A percentile compares a stretch with the other conserved stretches of the same genome.
These are phyloP conservation scores for Acanthamoeba royreba DNA, from an alignment of 208 protist genomes.

Conservation along the genomic window DNA sequence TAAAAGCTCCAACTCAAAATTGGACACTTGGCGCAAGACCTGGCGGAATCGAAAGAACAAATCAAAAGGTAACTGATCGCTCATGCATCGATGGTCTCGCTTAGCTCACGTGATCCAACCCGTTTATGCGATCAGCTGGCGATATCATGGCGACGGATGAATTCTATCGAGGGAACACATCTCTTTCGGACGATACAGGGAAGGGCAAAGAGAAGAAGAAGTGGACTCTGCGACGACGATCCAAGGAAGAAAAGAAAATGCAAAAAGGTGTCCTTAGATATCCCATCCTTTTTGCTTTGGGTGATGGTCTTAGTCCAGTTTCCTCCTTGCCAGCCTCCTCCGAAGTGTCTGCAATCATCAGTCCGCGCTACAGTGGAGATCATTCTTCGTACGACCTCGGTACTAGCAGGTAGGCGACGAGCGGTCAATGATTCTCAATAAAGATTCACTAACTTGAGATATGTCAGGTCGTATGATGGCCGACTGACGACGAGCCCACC, in stretches of 20 bases:
- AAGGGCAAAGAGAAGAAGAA: slow-evolving; percentile 42
- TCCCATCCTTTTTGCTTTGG: too few relatives aligned
- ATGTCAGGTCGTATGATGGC: not conserved
- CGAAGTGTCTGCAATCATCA: not conserved
- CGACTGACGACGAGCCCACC: not conserved
- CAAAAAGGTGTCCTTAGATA: not conserved
- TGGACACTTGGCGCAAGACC: not conserved
- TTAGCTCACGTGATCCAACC: too few relatives aligned
- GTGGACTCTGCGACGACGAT: not conserved
- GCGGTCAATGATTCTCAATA: too few relatives aligned
- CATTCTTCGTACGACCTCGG: not conserved
- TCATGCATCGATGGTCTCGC: too few relatives aligned
- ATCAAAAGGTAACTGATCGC: not conserved
- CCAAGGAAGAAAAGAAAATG: slow-evolving; percentile 17
- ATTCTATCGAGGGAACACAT: too few relatives aligned
- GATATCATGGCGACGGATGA: not conserved
- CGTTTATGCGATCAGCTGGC: too few relatives aligned
- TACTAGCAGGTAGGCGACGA: not conserved
- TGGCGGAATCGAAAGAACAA: not conserved
- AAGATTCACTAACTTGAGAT: too few relatives aligned
- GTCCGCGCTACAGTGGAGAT: not conserved
- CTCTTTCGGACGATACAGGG: not conserved
- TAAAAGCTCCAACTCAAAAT: not conserved
- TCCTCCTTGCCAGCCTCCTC: not conserved
- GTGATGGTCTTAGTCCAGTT: too few relatives aligned